These are phyloP conservation scores for Gaertneriomyces semiglobifer DNA, from an alignment of 192 early-diverging fungal genomes.

Conservation along the genomic window DNA sequence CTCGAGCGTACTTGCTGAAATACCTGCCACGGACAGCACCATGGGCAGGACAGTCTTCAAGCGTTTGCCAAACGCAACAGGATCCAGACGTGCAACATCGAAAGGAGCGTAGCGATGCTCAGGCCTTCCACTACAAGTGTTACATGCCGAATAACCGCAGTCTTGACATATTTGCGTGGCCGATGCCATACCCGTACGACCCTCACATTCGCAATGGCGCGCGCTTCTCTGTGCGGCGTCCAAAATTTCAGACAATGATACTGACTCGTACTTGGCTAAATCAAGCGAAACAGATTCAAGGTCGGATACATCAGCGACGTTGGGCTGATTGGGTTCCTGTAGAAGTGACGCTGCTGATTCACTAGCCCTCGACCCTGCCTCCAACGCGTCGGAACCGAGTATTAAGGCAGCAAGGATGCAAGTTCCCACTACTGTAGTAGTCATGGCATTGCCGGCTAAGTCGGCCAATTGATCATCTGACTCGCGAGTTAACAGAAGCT, in stretches of 20 bases:
- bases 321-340: not conserved
- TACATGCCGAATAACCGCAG: slow-evolving; percentile 38
- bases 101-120: slow-evolving; percentile 36
- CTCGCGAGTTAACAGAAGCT: slow-evolving; percentile 44
- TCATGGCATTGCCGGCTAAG: slow-evolving; percentile 52
- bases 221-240: slow-evolving; percentile 18
- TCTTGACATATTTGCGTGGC: slow-evolving; percentile 28
- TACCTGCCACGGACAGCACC: slow-evolving; percentile 28
- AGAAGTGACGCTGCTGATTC: not conserved
- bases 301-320: slow-evolving; percentile 23
- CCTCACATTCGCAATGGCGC: slow-evolving; percentile 44
- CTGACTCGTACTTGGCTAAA: slow-evolving; percentile 1
- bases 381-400: slow-evolving; percentile 12
- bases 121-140: slow-evolving; percentile 39
- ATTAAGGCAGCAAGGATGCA: slow-evolving; percentile 40
- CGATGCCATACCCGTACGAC: slow-evolving; percentile 23
- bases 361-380: slow-evolving; percentile 4
- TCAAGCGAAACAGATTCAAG: slow-evolving; percentile 19
- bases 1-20: slow-evolving; percentile 24
- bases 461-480: slow-evolving; percentile 41
- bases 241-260: slow-evolving; percentile 16
- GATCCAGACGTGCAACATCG: slow-evolving; percentile 7
- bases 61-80: slow-evolving; percentile 28
- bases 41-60: slow-evolving; percentile 36
- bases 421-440: slow-evolving; percentile 45